A percentile compares a stretch with the other conserved stretches of the same genome.
Conservation (phyloP, 768 basidiomycete genomes). For the Rhizopogon roseolus region DNA sequence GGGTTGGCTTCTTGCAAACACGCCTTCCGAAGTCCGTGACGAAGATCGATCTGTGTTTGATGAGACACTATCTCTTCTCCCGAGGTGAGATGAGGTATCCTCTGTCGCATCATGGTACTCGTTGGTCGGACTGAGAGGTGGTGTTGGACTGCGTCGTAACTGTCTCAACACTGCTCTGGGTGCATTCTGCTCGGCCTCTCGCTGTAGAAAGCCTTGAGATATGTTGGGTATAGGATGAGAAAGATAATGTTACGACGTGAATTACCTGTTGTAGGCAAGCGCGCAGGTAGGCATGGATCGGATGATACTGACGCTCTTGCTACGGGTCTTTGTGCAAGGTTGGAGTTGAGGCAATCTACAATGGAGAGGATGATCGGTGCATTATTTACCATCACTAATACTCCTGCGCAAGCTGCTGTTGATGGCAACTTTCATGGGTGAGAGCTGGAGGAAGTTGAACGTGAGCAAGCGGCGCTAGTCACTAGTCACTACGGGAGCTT, state of each 20-base stretch:
- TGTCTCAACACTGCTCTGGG: conserved; percentile 56
- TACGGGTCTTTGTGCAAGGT: conserved; percentile 13
- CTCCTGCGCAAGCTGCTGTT: neutral
- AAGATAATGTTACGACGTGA: conserved; percentile 17
- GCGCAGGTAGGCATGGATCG: conserved; percentile 57
- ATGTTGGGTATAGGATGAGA: conserved; percentile 16
- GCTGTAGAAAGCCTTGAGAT: conserved; percentile 57
- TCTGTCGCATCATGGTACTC: conserved; percentile 16
- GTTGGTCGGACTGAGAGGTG: conserved; percentile 21
- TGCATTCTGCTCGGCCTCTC: conserved; percentile 61
- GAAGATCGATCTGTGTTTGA: conserved; percentile 17
- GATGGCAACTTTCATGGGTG: neutral
- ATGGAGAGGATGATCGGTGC: conserved; percentile 26
- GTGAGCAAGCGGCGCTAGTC: too few relatives aligned
- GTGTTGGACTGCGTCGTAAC: conserved; percentile 41
- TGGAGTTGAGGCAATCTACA: conserved; percentile 19
- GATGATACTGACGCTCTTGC: conserved; percentile 39
- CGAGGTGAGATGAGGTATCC: conserved; percentile 6
- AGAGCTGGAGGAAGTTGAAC: neutral
- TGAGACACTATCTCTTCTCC: conserved; percentile 13
- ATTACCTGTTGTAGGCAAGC: conserved; percentile 62
- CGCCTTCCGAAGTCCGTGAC: conserved; percentile 8
- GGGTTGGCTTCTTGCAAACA: conserved; percentile 8
- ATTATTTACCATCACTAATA: conserved; percentile 48
- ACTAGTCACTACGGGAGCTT: too few relatives aligned